Evolutionary conservation across 2,329 filamentous ascomycete genomes (phyloP), one percentile per base, ranked within the genome.

Genomic region (Hypoxylon sp.): DNA sequence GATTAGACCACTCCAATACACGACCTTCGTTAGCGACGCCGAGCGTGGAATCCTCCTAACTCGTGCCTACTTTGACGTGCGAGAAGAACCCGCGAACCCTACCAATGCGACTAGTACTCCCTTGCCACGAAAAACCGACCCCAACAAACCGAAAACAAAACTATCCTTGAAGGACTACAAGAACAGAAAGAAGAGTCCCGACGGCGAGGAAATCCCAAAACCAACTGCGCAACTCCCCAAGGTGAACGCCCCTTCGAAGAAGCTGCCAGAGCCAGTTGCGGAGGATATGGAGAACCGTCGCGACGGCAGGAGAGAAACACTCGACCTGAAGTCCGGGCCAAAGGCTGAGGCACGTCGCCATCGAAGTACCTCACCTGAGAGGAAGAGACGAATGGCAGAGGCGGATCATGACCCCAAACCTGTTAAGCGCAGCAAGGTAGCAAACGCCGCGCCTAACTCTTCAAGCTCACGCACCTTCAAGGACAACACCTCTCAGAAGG

Each of bases 101-200:
- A 74, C 71, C 69, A 74, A 78, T 69, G 71, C 71, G 62, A 68
- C 59, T 30, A 67, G 58, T 19, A 62, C 69, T 30, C 50, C 70
- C 11, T 69, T 60, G n/a, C 64, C 62, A 44, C 73, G 54, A 24
- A 62, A 37, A 63, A 62, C 46, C 55, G 70, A 71, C 59, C 69
- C 73, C 68, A 86, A 82, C 74, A 86, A 85, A 77, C 72, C 75
- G 17, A 71, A 75, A 46, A 79, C 76, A 50, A 86, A 87, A 73
- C 73, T 87, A 67, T 86, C 85, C 13, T 75, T 88, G 63, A 85
- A 83, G 74, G 85, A 87, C 72, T 88, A 87, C 69, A 85, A 84
- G 75, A 87, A 84, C 64, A 84, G 84, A 73, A 84, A 83, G 72
- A 77, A 75, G 68, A 77, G 61, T 10, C 65, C 69, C 17, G 73